Base-by-base conservation (phyloP, 2,329 filamentous ascomycete species). In the Trichophyton benhamiae region DNA sequence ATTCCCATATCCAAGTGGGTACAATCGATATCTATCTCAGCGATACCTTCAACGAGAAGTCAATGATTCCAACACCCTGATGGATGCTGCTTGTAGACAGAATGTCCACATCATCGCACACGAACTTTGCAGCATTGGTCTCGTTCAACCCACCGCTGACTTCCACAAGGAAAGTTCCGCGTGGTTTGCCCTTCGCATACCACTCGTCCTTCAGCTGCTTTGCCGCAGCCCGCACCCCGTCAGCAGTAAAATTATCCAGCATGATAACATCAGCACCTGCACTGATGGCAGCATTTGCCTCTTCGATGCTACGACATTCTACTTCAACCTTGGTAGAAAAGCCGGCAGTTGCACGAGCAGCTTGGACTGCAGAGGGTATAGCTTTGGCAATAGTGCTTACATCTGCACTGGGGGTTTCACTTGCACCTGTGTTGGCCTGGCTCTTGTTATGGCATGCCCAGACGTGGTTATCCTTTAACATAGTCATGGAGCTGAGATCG, bases 391-490 rank as follows among this genome's bases (percentile, higher is more conserved):
- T 74, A 20, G 63, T 63, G 74, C 97, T 96, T 71, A 87, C 89
- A 25, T 80, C 80, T 42, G 73, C 70, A 60, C 74, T 74, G 9
- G 30, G n/a, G n/a, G 55, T 17, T 38, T 38, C 33, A 25, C 11
- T 17, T 20, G n/a, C 8, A 2, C 27, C 55, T 36, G 61, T 25
- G 17, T 64, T 61, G 9, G 58, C 42, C 20, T 59, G 64, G n/a
- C 66, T 64, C 63, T 76, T 75, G 60, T 76, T 73, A 58, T 87
- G 87, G 60, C 88, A 87, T 65, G 89, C 90, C 87, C 92, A 96
- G 62, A 99, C 87, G 76, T 99, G 94, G 76, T 99, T 99, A 76
- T 99, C 94, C 79, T 99, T 99, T 66, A 99, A 81, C 94, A 99
- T 99, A 61, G 91, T 91, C 94, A 99, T 97, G 66, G 87, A 83